Evolutionary conservation across 768 basidiomycete species (phyloP), one percentile per base, ranked within the genome.

Genomic region (Hemileccinum rubropunctum): DNA sequence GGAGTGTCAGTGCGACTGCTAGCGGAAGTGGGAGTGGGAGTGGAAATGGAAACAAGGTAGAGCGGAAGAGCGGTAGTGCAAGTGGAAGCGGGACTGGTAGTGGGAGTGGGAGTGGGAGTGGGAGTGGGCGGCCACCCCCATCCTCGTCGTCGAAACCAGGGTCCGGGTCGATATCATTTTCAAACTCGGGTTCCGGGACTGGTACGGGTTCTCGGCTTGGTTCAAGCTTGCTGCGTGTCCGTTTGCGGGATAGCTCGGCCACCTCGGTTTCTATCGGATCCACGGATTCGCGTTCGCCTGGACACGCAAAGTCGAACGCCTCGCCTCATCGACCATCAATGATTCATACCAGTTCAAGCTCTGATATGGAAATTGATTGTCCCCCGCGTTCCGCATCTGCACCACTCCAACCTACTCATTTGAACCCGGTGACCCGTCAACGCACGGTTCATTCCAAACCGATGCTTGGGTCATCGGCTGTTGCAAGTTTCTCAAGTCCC

Each of bases 231-330:
- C 42, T 68, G 46, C 59, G 40, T 20, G 33, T 46, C 47, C 57
- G 58, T 52, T 40, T 68, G 40, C 51, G 47, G 42, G 66, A 64
- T 15, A 63, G 65, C 18, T 68, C 68, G 6, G 66, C 47, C n/a
- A 68, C 66, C 15, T 68, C 66, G 36, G 33, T 66, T 39, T 67
- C 65, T 34, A 49, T 45, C 35, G 44, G 44, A 23, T 61, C 68
- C 27, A 52, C 46, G 5, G 61, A 57, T 32, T 64, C 63, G 5
- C 42, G 47, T 27, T 47, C 43, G 9, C 46, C 36, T 7, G 39
- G 38, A 26, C 51, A 47, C 42, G 50, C 9, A 38, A 57, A 54
- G 48, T 20, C 21, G 13, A 49, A 21, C n/a, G n/a, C 32, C 14
- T 26, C 39, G 18, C 44, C 54, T 30, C 50, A 43, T 39, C 54